Percentiles rank a stretch among this genome's conserved stretches.
Conservation (phyloP, 108 stramenopile species). For the Conticribra guillardii region DNA sequence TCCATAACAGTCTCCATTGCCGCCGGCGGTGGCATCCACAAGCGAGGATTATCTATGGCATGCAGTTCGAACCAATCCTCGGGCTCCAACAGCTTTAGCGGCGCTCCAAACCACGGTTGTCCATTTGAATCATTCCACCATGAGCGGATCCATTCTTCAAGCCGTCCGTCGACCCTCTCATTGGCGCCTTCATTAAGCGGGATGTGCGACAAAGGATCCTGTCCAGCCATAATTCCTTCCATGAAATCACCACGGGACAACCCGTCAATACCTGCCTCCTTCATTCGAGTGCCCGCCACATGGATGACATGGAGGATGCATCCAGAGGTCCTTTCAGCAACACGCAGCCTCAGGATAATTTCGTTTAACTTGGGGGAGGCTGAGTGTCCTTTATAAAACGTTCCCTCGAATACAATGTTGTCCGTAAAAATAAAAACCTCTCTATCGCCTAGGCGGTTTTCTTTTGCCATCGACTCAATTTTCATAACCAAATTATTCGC, state of each 20-base stretch:
- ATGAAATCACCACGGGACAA: slow-evolving; percentile 42
- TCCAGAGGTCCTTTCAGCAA: neutral
- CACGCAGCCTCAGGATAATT: slow-evolving; percentile 32
- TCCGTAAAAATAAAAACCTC: slow-evolving; percentile 58
- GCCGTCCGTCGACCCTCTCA: too few relatives aligned
- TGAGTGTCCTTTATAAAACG: slow-evolving; percentile 51
- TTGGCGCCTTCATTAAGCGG: slow-evolving; percentile 18
- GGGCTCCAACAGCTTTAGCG: neutral
- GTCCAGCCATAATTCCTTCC: slow-evolving; percentile 50
- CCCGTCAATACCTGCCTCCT: slow-evolving; percentile 19
- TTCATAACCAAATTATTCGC: slow-evolving; percentile 25
- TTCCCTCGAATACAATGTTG: slow-evolving; percentile 44
- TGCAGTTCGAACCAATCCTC: slow-evolving; percentile 19
- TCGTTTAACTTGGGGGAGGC: slow-evolving; percentile 20
- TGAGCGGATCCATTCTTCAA: neutral
- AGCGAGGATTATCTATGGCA: slow-evolving; percentile 4
- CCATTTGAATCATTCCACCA: slow-evolving; percentile 14
- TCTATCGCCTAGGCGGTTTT: neutral
- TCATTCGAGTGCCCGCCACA: slow-evolving; percentile 22
- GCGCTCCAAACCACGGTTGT: neutral
- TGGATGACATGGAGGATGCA: slow-evolving; percentile 20
- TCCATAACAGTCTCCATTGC: slow-evolving; percentile 15
- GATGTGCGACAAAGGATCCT: slow-evolving; percentile 2
- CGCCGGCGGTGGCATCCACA: slow-evolving; percentile 20
- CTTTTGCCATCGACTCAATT: slow-evolving; percentile 14